Evolutionary conservation across 805 yeast species (phyloP).

Genomic region (Candida sphagnicola): DNA sequence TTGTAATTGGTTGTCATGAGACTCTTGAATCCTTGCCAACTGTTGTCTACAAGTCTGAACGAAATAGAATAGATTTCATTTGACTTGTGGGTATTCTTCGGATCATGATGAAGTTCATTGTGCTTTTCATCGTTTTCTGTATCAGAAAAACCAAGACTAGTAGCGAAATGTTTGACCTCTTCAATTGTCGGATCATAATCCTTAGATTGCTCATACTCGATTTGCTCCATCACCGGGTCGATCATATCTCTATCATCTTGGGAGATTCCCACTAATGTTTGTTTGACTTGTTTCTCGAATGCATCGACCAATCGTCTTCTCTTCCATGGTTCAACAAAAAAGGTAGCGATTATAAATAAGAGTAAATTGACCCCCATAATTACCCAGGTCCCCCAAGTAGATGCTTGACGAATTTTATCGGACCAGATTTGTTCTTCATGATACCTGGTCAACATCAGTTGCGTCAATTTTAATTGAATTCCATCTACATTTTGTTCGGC

Average conservation of each 20-base stretch:
- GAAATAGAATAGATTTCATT: neutral
- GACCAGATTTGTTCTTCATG: constrained; percentile 99
- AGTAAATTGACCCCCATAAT: constrained; percentile 83
- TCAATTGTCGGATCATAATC: neutral
- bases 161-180: constrained; percentile 2
- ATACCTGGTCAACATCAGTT: constrained; percentile 79
- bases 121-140: neutral
- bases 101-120: no score
- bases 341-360: constrained; percentile 75
- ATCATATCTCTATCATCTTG: constrained; percentile 8
- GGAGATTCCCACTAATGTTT: constrained; percentile 18
- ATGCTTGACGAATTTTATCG: constrained; percentile 87
- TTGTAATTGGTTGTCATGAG: constrained; percentile 12
- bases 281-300: constrained; percentile 76
- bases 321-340: constrained; percentile 94
- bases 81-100: neutral
- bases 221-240: constrained; percentile 17
- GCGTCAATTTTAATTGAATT: constrained; percentile 62
- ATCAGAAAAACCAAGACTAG: neutral
- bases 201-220: constrained; percentile 3
- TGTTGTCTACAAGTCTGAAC: neutral
- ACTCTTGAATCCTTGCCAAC: constrained; percentile 16
- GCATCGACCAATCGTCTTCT: constrained; percentile 73
- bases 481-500: constrained; percentile 66
- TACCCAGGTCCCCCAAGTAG: constrained; percentile 95